These are phyloP conservation scores for Solanum paucissectum DNA, from an alignment of 257 asterid genomes.

Conservation along the genomic window DNA sequence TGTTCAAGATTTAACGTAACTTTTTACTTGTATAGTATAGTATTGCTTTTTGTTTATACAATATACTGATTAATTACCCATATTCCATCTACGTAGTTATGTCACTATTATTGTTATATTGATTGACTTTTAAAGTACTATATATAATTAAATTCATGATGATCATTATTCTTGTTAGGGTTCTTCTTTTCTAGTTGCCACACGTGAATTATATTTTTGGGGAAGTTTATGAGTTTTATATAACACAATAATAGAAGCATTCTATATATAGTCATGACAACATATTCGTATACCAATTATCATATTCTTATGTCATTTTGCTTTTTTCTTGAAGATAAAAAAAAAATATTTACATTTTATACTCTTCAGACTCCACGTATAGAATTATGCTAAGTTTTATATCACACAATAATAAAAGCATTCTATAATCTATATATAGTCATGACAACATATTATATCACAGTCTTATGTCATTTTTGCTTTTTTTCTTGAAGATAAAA, in stretches of 20 bases:
- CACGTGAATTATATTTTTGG: background rate
- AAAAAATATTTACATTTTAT: no score
- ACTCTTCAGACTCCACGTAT: background rate
- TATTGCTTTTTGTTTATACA: background rate
- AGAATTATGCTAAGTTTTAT: background rate
- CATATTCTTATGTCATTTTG: background rate
- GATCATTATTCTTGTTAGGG: background rate
- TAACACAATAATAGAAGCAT: background rate
- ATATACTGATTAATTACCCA: background rate
- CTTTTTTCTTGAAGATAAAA: background rate
- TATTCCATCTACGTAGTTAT: background rate
- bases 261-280: background rate
- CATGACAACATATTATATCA: background rate
- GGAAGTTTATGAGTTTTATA: background rate
- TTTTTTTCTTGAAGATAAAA: background rate
- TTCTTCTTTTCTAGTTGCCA: background rate
- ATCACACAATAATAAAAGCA: background rate
- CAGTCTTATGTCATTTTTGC: background rate
- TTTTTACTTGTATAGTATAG: background rate
- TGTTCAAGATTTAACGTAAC: background rate
- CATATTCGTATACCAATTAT: background rate
- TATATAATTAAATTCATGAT: background rate
- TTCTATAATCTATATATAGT: background rate
- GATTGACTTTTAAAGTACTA: background rate
- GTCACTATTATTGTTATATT: background rate